Percentiles rank a stretch among this genome's conserved stretches.
phyloP scores from a whole-genome alignment of 164 flowering plant genomes.

The Houttuynia cordata region DNA sequence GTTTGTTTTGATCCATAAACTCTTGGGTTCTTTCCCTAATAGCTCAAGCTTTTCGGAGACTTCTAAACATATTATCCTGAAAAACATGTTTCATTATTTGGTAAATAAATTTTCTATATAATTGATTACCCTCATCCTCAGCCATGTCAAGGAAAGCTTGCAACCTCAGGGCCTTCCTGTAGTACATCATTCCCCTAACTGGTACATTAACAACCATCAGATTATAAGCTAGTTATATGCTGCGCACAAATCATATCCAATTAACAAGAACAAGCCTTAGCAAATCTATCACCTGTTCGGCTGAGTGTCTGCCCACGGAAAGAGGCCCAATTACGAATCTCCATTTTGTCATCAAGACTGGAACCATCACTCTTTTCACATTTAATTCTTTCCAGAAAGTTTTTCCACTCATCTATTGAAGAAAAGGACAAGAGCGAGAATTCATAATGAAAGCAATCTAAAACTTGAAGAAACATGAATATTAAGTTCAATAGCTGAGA shows the following conservation, averaged over 20 bases:
- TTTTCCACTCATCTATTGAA: conserved; percentile 74
- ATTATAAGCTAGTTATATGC: no score
- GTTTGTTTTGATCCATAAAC: no score
- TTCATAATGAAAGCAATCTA: background rate
- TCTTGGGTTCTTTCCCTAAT: no score
- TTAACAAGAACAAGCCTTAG: background rate
- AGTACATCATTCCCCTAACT: conserved; percentile 99
- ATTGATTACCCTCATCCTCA: conserved; percentile 48
- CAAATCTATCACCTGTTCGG: conserved; percentile 49
- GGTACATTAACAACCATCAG: conserved; percentile 3
- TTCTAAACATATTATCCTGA: background rate
- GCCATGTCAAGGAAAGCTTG: conserved; percentile 95
- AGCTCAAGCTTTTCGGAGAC: background rate
- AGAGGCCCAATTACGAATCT: conserved; percentile 80
- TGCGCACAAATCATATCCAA: background rate
- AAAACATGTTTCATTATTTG: background rate
- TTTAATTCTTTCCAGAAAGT: conserved; percentile 78
- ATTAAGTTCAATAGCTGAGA: background rate
- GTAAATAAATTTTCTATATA: background rate
- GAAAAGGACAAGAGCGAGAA: conserved; percentile 3
- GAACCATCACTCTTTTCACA: conserved; percentile 32
- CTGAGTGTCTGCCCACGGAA: conserved; percentile 79
- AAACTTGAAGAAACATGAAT: background rate
- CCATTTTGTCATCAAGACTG: conserved; percentile 27
- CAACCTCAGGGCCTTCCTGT: conserved; percentile 68